phyloP scores from a whole-genome alignment of 2,329 filamentous ascomycete genomes.

The Canariomyces notabilis region DNA sequence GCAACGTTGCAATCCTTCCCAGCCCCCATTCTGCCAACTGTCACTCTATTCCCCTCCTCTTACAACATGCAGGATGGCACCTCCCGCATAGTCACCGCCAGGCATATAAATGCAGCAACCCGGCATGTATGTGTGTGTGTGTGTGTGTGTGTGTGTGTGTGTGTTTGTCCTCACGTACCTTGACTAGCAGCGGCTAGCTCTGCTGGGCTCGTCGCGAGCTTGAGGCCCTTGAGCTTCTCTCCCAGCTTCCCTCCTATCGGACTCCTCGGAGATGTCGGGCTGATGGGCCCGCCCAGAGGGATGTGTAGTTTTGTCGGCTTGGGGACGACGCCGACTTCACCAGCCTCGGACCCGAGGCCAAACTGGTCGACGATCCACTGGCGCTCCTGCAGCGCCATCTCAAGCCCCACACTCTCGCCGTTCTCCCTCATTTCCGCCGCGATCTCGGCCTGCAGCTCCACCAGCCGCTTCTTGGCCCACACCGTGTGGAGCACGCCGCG shows the following conservation, averaged over 20 bases:
- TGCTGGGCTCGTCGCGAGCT: constrained; percentile 66
- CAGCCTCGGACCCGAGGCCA: constrained; percentile 45
- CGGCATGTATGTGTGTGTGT: not conserved
- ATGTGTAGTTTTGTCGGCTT: constrained; percentile 23
- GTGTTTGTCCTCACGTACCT: too few species aligned
- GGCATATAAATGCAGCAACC: not conserved
- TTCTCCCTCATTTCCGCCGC: constrained; percentile 66
- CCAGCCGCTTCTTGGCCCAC: constrained; percentile 80
- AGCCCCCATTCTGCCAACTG: too few species aligned
- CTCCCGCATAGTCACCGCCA: not conserved
- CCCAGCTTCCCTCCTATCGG: constrained; percentile 65
- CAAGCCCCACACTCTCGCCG: constrained; percentile 73
- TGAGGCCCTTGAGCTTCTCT: constrained; percentile 76
- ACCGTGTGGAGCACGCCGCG: constrained; percentile 83
- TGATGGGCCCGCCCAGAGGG: constrained; percentile 26
- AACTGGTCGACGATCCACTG: constrained; percentile 84
- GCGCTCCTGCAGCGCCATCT: constrained; percentile 79
- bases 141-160: too few species aligned
- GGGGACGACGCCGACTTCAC: too few species aligned
- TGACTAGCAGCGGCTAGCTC: constrained; percentile 52
- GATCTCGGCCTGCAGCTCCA: constrained; percentile 72
- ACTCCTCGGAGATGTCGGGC: constrained; percentile 42
- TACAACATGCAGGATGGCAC: too few species aligned
- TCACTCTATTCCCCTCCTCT: not conserved
- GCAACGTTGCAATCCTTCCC: too few species aligned